Percentiles rank a stretch among this genome's conserved stretches.
Evolutionary conservation across 1,284 basidiomycete species (phyloP).

Genomic region (Mycocalia duriaeana): DNA sequence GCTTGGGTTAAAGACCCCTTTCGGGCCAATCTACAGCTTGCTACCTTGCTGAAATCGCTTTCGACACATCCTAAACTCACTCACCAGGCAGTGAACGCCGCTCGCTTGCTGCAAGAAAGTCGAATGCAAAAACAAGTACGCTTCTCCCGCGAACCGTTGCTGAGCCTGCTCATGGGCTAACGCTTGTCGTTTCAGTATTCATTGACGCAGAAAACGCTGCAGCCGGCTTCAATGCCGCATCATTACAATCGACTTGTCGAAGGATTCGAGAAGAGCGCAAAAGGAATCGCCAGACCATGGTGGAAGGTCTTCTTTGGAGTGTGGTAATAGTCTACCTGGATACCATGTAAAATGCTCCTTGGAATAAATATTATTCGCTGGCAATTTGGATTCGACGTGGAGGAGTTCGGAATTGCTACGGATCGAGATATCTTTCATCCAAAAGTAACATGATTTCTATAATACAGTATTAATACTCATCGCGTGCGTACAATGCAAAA

Average conservation of each 20-base stretch:
- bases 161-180: constrained; percentile 7
- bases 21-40: constrained; percentile 68
- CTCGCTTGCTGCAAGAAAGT: constrained; percentile 48
- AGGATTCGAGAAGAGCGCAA: constrained; percentile 65
- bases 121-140: constrained; percentile 52
- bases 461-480: too few species aligned
- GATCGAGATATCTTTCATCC: too few species aligned
- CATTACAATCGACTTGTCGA: constrained; percentile 69
- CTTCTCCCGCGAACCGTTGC: constrained; percentile 26
- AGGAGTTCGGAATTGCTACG: too few species aligned
- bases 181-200: constrained; percentile 45
- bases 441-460: too few species aligned
- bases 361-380: too few species aligned
- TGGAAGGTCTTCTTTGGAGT: constrained; percentile 78
- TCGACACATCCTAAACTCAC: constrained; percentile 65
- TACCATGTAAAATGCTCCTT: too few species aligned
- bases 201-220: constrained; percentile 54
- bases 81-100: constrained; percentile 50
- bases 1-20: constrained; percentile 68
- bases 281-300: constrained; percentile 71
- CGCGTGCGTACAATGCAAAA: too few species aligned
- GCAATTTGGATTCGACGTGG: too few species aligned
- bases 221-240: constrained; percentile 62
- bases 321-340: too few species aligned
- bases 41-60: constrained; percentile 56